These are phyloP conservation scores for Claviceps pazoutovae DNA, from an alignment of 2,329 filamentous ascomycete species.

Conservation along the genomic window DNA sequence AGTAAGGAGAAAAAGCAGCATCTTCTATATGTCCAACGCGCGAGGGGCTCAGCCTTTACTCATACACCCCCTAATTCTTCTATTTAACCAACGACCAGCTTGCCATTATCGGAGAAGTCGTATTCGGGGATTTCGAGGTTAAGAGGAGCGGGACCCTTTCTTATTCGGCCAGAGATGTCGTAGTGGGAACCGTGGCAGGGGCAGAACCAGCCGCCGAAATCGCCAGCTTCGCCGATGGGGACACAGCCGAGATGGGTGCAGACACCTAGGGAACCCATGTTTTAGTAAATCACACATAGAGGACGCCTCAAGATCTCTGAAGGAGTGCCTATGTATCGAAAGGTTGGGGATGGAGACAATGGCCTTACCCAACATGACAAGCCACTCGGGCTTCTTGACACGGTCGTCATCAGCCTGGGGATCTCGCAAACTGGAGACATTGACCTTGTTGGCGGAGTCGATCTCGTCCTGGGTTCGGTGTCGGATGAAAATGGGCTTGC, in stretches of 20 bases:
- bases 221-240: slow-evolving; percentile 95
- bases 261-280: slow-evolving; percentile 49
- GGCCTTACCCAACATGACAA: slow-evolving; percentile 80
- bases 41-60: slow-evolving; percentile 7
- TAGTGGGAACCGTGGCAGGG: slow-evolving; percentile 99
- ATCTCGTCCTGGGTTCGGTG: slow-evolving; percentile 92
- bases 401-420: slow-evolving; percentile 83
- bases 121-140: slow-evolving; percentile 93
- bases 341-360: neutral
- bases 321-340: too few species aligned
- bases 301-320: neutral
- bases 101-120: slow-evolving; percentile 82
- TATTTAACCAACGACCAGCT: slow-evolving; percentile 80
- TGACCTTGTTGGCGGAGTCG: slow-evolving; percentile 80
- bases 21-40: slow-evolving; percentile 7
- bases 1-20: neutral
- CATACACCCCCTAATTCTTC: slow-evolving; percentile 8
- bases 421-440: slow-evolving; percentile 73
- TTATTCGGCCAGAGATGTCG: slow-evolving; percentile 96
- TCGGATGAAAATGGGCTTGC: slow-evolving; percentile 99
- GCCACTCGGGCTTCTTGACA: slow-evolving; percentile 97
- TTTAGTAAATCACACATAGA: neutral
- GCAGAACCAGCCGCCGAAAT: slow-evolving; percentile 99
- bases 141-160: slow-evolving; percentile 91
- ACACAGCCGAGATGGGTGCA: slow-evolving; percentile 99